Evolutionary conservation across 1,139 yeast genomes (phyloP), one percentile per base, ranked within the genome.

Genomic region (Yamadazyma epiphylla): DNA sequence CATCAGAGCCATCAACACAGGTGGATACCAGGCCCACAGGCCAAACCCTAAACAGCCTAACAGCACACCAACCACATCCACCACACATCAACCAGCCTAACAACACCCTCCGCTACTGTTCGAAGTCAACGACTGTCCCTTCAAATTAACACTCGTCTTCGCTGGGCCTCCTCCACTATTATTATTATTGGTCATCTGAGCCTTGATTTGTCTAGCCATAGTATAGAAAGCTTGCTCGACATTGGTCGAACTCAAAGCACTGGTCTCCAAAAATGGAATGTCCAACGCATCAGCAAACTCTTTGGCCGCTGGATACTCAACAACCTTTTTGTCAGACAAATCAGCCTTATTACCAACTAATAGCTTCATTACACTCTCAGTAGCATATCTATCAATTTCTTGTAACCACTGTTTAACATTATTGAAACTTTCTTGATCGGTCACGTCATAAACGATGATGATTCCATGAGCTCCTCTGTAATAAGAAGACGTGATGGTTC

Each of bases 381-480:
- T 89, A 37, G 97, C 98, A 63, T 89, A 91, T 53, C 97, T 83
- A 64, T 91, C 98, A 53, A 91, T 91, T 63, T 91, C 98, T 66
- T 89, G 97, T 61, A 91, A 74, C 98, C 98, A 91, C 64, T 88
- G 96, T 67, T 89, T 89, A 50, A 91, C 97, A 56, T 94, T 89
- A 65, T 88, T 87, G 70, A 91, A 91, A 28, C 95, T 83, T 58
- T 91, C 97, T 64, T 88, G 96, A 61, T 91, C 98, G 30, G 98
- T 94, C 31, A 91, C 97, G 58, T 91, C 98, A 60, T 91, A 91
- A 32, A 91, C 98, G 48, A 91, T 91, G 52, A 91, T 91, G 59
- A 91, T 91, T 41, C 98, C 98, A 53, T 89, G 97, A 15, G 98
- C 96, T 32, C 98, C 98, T 58, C 98, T 82, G 70, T 91, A 91